Base-by-base conservation (phyloP, 441 rosid genomes). In the Syzygium syzygioides region DNA sequence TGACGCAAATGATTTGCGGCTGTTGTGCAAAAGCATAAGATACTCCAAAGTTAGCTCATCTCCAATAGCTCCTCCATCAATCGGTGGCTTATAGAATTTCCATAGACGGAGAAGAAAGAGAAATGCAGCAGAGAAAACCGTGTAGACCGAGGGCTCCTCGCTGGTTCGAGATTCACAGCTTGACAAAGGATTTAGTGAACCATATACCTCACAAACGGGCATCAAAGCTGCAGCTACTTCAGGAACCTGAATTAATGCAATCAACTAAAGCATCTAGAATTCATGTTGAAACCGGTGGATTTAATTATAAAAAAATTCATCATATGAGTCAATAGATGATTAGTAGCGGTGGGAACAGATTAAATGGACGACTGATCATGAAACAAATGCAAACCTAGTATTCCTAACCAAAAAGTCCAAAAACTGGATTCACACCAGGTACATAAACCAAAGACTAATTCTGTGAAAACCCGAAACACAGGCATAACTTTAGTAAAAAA, bases 21-120 rank as follows among this genome's bases (percentile, higher is more conserved):
- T 92, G 90, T 94, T 94, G 88, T 91, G 93, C 89, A 94, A 89
- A 84, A 93, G 79, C 86, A 95, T 86, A 86, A 95, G 95, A 91
- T 93, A 94, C 91, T 95, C 96, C 88, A 94, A 91, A 87, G 93
- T 91, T 80, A 94, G 95, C 79, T 92, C 96, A 54, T 88, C 87
- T 87, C 91, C 95, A 88, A 92, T 89, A 54, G 91, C 88, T 92
- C 91, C 95, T 88, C 55, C 87, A 90, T 94, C 96, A 55, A 93
- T 64, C 41, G 95, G 92, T 55, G 97, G 95, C 89, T 93, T 93
- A 91, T 94, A 94, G 93, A 94, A 95, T 93, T 95, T 95, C 97
- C 97, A 95, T 28, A 95, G 94, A 86, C 96, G 96, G 53, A 95
- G 94, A 90, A 95, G 96, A 89, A 95, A 93, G 71, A 95, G 96